phyloP scores from a whole-genome alignment of 345 rosid genomes.

The Aethionema arabicum region DNA sequence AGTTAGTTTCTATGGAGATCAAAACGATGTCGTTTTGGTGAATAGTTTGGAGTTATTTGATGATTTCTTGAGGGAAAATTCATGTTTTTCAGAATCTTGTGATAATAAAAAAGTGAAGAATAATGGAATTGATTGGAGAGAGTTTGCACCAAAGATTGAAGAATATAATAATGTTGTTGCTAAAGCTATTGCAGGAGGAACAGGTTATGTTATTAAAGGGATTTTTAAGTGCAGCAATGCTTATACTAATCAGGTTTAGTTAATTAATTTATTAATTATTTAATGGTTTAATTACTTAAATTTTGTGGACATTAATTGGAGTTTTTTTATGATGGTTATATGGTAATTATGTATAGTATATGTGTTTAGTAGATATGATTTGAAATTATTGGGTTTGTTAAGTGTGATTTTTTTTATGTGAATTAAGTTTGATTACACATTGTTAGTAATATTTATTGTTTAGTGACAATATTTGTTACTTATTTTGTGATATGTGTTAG shows the following conservation, averaged over 20 bases:
- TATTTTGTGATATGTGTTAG: no score
- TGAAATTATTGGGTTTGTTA: no score
- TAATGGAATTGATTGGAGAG: conserved; percentile 65
- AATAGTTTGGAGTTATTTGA: conserved; percentile 49
- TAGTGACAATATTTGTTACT: no score
- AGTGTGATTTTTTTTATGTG: no score
- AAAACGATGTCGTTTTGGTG: conserved; percentile 27
- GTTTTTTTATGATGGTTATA: no score
- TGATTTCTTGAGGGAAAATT: conserved; percentile 58
- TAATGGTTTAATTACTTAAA: conserved; percentile 3
- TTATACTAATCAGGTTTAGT: conserved; percentile 73
- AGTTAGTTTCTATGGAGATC: conserved; percentile 45
- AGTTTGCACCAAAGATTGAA: conserved; percentile 78
- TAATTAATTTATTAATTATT: no score
- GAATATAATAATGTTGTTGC: conserved; percentile 72
- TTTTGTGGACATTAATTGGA: background rate
- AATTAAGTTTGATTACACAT: no score
- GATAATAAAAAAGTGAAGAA: conserved; percentile 23
- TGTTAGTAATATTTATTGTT: no score
- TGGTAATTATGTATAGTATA: no score
- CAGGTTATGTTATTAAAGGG: conserved; percentile 89
- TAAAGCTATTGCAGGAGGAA: conserved; percentile 87
- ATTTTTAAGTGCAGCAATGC: conserved; percentile 81
- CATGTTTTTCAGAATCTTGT: conserved; percentile 59
- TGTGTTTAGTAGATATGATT: no score